These are phyloP conservation scores for Debaryomycetaceae sp. DNA, from an alignment of 1,139 yeast genomes.

Conservation along the genomic window DNA sequence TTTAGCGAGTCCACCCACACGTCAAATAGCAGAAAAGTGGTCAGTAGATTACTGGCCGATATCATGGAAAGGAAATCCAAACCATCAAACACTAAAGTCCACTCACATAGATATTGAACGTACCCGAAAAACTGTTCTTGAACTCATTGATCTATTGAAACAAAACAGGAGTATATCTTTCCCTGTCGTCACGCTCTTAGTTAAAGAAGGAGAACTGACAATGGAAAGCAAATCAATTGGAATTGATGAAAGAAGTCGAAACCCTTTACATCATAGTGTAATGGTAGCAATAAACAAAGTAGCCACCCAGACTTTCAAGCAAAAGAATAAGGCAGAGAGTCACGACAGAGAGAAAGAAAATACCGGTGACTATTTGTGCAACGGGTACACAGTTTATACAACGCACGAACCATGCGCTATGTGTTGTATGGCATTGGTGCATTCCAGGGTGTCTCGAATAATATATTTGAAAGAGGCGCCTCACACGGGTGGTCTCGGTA, in stretches of 20 bases:
- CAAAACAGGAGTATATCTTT: not conserved
- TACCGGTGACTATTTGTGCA: constrained; percentile 59
- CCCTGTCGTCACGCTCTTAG: constrained; percentile 22
- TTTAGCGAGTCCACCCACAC: constrained; percentile 52
- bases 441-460: constrained; percentile 74
- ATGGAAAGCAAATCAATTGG: constrained; percentile 18
- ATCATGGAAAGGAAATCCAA: constrained; percentile 91
- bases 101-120: constrained; percentile 44
- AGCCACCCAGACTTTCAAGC: constrained; percentile 44
- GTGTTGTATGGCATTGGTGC: constrained; percentile 96
- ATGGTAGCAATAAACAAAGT: constrained; percentile 66
- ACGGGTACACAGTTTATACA: constrained; percentile 72
- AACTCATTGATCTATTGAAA: constrained; percentile 11
- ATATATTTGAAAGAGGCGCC: constrained; percentile 51
- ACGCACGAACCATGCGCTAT: constrained; percentile 96
- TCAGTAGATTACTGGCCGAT: constrained; percentile 75
- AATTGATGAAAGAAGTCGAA: constrained; percentile 17
- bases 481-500: constrained; percentile 50
- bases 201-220: constrained; percentile 9
- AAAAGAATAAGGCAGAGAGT: constrained; percentile 21
- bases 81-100: constrained; percentile 64
- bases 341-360: constrained; percentile 6
- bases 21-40: constrained; percentile 65
- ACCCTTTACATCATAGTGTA: constrained; percentile 68
- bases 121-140: constrained; percentile 38